Percentiles rank a stretch among this genome's conserved stretches.
Conservation (phyloP, 2,329 filamentous ascomycete genomes). For the Cyphellophora attinorum region DNA sequence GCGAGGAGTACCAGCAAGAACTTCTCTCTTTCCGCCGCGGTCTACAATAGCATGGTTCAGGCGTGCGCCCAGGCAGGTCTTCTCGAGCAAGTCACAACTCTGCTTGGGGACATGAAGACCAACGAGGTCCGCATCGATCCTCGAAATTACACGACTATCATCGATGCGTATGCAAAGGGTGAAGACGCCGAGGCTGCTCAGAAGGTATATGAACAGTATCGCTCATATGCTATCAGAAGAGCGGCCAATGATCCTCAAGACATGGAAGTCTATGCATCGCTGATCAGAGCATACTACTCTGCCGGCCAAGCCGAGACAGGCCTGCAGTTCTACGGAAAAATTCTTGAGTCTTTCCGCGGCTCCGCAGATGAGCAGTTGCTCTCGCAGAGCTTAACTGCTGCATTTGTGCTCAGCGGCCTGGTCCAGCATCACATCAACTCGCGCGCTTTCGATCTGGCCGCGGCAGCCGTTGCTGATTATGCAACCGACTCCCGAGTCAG, state of each 20-base stretch:
- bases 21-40: conserved; percentile 63
- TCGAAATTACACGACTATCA: conserved; percentile 84
- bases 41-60: conserved; percentile 75
- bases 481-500: conserved; percentile 48
- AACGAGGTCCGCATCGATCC: conserved; percentile 65
- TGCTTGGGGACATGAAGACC: conserved; percentile 86
- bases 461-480: conserved; percentile 9
- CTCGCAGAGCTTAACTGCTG: conserved; percentile 57
- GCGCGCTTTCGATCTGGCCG: conserved; percentile 9
- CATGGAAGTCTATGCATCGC: conserved; percentile 76
- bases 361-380: conserved; percentile 43
- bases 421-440: conserved; percentile 63
- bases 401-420: conserved; percentile 64
- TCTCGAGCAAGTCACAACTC: conserved; percentile 77
- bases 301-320: conserved; percentile 74
- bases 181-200: conserved; percentile 82
- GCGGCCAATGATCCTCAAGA: conserved; percentile 66
- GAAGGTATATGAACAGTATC: conserved; percentile 93
- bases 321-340: conserved; percentile 73
- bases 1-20: conserved; percentile 55
- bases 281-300: conserved; percentile 79
- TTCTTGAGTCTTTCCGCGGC: conserved; percentile 49
- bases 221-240: conserved; percentile 60
- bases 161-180: conserved; percentile 75
- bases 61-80: conserved; percentile 77